Evolutionary conservation across 768 basidiomycete genomes (phyloP), one percentile per base, ranked within the genome.

Genomic region (Trametes maxima): DNA sequence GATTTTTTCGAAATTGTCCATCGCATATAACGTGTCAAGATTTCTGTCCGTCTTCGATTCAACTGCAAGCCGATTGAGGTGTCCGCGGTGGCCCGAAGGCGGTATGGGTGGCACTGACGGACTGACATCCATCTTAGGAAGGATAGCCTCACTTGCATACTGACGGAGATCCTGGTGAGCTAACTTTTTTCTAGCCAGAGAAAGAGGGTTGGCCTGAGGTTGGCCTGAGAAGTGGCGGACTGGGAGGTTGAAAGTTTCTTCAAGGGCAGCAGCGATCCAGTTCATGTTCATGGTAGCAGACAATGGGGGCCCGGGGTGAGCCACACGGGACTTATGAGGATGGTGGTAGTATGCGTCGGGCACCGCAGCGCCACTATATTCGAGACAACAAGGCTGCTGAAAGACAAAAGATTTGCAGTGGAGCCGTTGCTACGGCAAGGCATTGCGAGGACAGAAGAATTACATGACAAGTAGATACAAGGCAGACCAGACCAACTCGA

Each of bases 41-140:
- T 74, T 76, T 62, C 87, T 77, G 72, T 82, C 82, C 11, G 70
- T 61, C 54, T 84, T 81, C 11, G 82, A 79, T 22, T 75, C 77
- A 54, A 85, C 72, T 5, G 57, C 48, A 2, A 72, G 73, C 28
- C 68, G 56, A 64, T 84, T 84, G 50, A 67, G 49, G 67, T 83
- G 81, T 66, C 79, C 81, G 69, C 79, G 81, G 62, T 68, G 62
- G 21, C 72, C 70, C 22, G 69, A 66, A 16, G 62, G 46, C 2
- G 69, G 69, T 22, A 67, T 14, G 24, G 24, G 42, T 12, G 67
- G 65, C 17, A 57, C 47, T 0, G 24, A 42, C 11, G 44, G 36
- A 22, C 57, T 63, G n/a, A 67, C 57, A 2, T 24, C 24, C 69
- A 71, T 70, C 11, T 16, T 11, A 13, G 72, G 69, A 12, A 70